Conservation (phyloP, 2,329 filamentous ascomycete genomes). For the Cladosporium oxysporum region DNA sequence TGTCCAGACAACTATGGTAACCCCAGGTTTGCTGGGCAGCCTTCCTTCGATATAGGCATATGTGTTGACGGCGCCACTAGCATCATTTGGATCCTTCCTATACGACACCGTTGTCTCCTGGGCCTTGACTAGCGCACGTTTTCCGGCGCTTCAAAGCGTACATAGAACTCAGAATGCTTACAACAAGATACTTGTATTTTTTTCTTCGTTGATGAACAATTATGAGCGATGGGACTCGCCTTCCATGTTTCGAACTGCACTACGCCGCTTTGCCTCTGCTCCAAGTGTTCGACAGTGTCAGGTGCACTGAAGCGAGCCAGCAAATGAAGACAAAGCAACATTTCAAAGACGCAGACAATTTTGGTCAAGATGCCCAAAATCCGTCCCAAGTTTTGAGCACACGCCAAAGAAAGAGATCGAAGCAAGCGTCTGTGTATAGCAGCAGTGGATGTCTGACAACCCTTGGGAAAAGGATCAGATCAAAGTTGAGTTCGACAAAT, state of each 20-base stretch:
- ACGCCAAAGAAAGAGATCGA: neutral
- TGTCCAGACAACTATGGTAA: neutral
- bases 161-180: neutral
- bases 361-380: neutral
- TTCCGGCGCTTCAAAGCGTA: neutral
- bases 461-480: neutral
- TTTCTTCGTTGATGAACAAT: neutral
- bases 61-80: too few species aligned
- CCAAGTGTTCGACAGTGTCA: neutral
- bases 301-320: neutral
- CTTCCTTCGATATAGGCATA: neutral
- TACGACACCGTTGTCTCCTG: neutral
- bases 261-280: neutral
- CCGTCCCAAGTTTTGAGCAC: neutral
- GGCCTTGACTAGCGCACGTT: neutral
- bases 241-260: neutral
- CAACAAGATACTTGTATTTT: neutral
- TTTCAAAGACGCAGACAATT: neutral
- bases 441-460: neutral
- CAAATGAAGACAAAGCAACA: neutral
- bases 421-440: neutral
- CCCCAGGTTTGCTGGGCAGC: neutral
- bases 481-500: neutral
- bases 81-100: neutral
- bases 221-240: neutral